These are phyloP conservation scores for Sugiyamaella smithiae DNA, from an alignment of 805 yeast species.

Conservation along the genomic window DNA sequence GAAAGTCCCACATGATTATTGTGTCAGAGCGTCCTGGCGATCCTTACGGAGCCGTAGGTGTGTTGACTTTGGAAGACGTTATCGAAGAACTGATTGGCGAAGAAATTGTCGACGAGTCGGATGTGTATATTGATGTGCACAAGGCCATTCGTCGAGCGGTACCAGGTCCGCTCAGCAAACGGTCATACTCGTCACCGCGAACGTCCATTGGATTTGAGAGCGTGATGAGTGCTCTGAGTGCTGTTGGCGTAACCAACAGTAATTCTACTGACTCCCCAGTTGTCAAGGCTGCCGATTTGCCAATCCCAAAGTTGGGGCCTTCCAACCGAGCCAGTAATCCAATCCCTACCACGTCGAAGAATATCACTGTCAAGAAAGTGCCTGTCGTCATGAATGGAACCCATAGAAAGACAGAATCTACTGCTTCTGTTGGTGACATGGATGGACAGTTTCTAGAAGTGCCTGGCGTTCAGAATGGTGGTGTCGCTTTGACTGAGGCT, in stretches of 20 bases:
- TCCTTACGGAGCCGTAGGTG: slow-evolving; percentile 75
- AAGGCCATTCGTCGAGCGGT: slow-evolving; percentile 64
- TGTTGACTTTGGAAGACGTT: slow-evolving; percentile 92
- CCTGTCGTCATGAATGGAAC: background rate
- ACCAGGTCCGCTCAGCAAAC: slow-evolving; percentile 37
- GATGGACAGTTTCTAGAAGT: slow-evolving; percentile 5
- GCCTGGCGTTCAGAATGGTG: slow-evolving; percentile 7
- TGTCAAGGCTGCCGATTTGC: background rate
- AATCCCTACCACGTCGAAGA: slow-evolving; percentile 54
- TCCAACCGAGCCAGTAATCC: slow-evolving; percentile 71
- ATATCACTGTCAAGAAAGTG: slow-evolving; percentile 57
- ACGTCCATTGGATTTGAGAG: slow-evolving; percentile 12
- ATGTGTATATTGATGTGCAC: slow-evolving; percentile 87
- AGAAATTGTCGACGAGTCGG: slow-evolving; percentile 95
- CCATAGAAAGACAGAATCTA: background rate
- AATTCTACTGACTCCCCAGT: slow-evolving; percentile 1
- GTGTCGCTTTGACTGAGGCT: slow-evolving; percentile 10
- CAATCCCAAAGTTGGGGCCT: slow-evolving; percentile 42
- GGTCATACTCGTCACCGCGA: slow-evolving; percentile 10
- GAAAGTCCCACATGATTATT: slow-evolving; percentile 95
- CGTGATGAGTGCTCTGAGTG: slow-evolving; percentile 9
- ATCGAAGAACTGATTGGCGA: slow-evolving; percentile 97
- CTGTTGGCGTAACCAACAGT: slow-evolving; percentile 1
- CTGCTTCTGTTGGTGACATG: background rate
- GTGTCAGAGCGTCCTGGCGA: slow-evolving; percentile 84